phyloP scores from a whole-genome alignment of 2,329 filamentous ascomycete genomes.

The Colletotrichum liriopes region DNA sequence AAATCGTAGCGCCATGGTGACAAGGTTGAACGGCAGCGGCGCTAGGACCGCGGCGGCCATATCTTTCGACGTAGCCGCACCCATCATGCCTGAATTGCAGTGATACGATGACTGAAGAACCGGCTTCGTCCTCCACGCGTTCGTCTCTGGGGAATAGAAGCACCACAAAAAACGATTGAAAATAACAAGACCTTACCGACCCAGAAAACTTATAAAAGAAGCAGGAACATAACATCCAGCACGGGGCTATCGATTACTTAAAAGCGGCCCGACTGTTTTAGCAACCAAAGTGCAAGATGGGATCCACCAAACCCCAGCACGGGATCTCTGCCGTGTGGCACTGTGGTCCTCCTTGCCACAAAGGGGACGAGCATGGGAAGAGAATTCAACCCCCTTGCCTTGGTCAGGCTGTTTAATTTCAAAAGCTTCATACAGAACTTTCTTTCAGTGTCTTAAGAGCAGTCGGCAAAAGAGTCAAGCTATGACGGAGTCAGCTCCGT shows the following conservation, averaged over 20 bases:
- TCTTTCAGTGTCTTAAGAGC: constrained; percentile 5
- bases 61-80: constrained; percentile 37
- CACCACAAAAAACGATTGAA: constrained; percentile 3
- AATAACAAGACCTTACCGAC: not conserved
- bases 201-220: constrained; percentile 23
- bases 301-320: constrained; percentile 25
- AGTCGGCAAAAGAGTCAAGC: not conserved
- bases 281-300: constrained; percentile 9
- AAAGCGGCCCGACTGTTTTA: constrained; percentile 27
- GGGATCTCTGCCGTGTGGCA: constrained; percentile 21
- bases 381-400: constrained; percentile 7
- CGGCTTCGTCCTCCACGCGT: constrained; percentile 30
- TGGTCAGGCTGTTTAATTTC: constrained; percentile 13
- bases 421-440: not conserved
- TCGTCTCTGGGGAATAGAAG: not conserved
- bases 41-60: constrained; percentile 38
- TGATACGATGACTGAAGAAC: constrained; percentile 23
- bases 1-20: constrained; percentile 29
- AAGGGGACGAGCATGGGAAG: constrained; percentile 22
- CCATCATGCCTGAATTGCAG: constrained; percentile 17
- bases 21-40: constrained; percentile 30
- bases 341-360: constrained; percentile 20
- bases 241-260: constrained; percentile 24
- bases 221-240: not conserved
- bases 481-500: not conserved